Evolutionary conservation across 1,284 basidiomycete species (phyloP), one percentile per base, ranked within the genome.

Genomic region (Spongiforma sp.): DNA sequence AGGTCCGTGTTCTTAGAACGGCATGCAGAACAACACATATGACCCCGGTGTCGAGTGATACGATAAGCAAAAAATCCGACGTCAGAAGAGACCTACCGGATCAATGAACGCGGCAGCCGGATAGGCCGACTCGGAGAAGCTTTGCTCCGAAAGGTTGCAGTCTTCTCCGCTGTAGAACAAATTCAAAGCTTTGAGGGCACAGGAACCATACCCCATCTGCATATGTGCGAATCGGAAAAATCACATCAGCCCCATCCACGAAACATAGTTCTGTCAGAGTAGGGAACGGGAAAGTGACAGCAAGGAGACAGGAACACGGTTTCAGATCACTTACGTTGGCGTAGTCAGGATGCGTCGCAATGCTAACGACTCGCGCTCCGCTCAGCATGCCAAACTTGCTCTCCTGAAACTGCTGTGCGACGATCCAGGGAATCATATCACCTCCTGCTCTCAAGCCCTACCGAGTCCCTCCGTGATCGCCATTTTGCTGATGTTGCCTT

Each of bases 341-440:
- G n/a, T n/a, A 98, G 76, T 99, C 96, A 0, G 97, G 97, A 79
- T 98, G 95, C 21, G 94, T 96, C 34, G 98, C 98, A 63, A 99
- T 93, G 62, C 98, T 84, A 26, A 99, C 97, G 28, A 99, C 82
- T 58, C 98, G 84, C 5, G 94, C 97, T 0, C 98, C 98, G 36
- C 93, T 96, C 68, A 99, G 81, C 79, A 87, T 84, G 5, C 95
- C 97, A 79, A 99, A 99, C 77, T 94, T 93, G 70, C 87, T 91
- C 78, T 99, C 98, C 82, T 99, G 96, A 84, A 95, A 99, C 79
- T 98, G 96, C 77, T 97, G 95, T 43, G 94, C 90, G 41, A 99
- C 84, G 30, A 98, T 83, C 98, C 98, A 99, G 1, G 98, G 98
- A 68, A 99, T 99, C 86, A 99, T 89, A 81, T 99, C 98, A 3